Base-by-base conservation (phyloP, 2,329 filamentous ascomycete species). In the Colletotrichum destructivum region DNA sequence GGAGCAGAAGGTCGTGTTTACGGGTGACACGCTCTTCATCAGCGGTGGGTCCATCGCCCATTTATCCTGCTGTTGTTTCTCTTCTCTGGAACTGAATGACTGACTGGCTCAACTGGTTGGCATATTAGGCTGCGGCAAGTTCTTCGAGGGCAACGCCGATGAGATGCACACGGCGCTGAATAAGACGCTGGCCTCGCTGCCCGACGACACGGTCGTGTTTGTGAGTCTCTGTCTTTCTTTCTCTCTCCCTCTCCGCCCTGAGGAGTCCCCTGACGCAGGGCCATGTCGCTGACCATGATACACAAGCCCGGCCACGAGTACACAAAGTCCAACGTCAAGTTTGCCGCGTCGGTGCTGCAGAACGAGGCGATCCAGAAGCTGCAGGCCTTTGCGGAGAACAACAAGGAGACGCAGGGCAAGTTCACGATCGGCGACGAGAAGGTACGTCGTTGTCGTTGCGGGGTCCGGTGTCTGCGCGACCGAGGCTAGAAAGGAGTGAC, bases 361-460 rank as follows among this genome's bases (percentile, higher is more conserved):
- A 93, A 89, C 52, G 91, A 93, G 60, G 87, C 93, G 0, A 90
- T 98, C 74, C 91, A 93, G 86, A 93, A 91, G 76, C 87, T 99
- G 42, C 86, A 93, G 75, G 86, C 88, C 0, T 98, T 94, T 80
- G 93, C 94, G 1, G 90, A 93, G 66, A 87, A 88, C 72, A 96
- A 98, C 82, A 86, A 91, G 83, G 89, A 98, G 84, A 98, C 96
- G 1, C 95, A 98, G 81, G 96, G 96, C 57, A 94, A 95, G 79
- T 98, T 98, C 77, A 99, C 96, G 0, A 98, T 99, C 82, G 95
- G 93, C 0, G 95, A 99, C 79, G 96, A 99, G 84, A 98, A 98
- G 92, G 94, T 94, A 82, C 68, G 82, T 49, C 2, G 9, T 61
- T 40, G 8, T 4, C 1, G 35, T 5, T 11, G 18, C 38, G 15